Evolutionary conservation across 768 basidiomycete genomes (phyloP), one percentile per base, ranked within the genome.

Genomic region (Agrocybe pediades): DNA sequence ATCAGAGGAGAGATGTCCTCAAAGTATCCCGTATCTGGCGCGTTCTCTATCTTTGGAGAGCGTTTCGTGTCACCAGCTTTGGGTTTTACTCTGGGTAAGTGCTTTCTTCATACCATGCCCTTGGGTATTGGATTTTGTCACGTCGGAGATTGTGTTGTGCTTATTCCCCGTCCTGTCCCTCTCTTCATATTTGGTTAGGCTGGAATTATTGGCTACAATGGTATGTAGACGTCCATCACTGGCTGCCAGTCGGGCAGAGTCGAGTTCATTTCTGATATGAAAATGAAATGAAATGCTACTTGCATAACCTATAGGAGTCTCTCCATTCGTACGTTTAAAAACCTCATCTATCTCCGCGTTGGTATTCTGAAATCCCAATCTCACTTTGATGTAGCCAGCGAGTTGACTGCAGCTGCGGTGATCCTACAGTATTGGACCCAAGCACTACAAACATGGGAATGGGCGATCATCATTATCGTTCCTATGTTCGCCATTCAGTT

Each of bases 1-100:
- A n/a, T 36, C 29, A 82, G 80, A 26, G 85, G 85, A 9, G 85
- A 87, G 63, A 86, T 88, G 85, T 74, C 84, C 19, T 76, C 82
- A 16, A 79, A 85, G 70, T 85, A 75, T 53, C 84, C 83, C 0
- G 81, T 86, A 21, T 81, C 82, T 21, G 85, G 83, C 27, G 79
- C 82, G 27, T 85, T 86, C 64, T 80, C 84, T 16, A 69, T 73
- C 19, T 83, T 85, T 54, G 83, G 81, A 1, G 69, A 74, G 17
- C 76, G 84, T 25, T 85, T 86, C 54, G 79, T 86, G 41, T 83
- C 82, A 11, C 79, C 80, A 19, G 79, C 82, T 2, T 71, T 86
- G 24, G 85, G 82, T 4, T 86, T 85, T 59, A 81, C 82, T 17
- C 68, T 82, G 36, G 82, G 80, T 79, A 59, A 44, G 69, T 45